Evolutionary conservation across 1,284 basidiomycete genomes (phyloP).

Genomic region (Amylostereum chailletii): DNA sequence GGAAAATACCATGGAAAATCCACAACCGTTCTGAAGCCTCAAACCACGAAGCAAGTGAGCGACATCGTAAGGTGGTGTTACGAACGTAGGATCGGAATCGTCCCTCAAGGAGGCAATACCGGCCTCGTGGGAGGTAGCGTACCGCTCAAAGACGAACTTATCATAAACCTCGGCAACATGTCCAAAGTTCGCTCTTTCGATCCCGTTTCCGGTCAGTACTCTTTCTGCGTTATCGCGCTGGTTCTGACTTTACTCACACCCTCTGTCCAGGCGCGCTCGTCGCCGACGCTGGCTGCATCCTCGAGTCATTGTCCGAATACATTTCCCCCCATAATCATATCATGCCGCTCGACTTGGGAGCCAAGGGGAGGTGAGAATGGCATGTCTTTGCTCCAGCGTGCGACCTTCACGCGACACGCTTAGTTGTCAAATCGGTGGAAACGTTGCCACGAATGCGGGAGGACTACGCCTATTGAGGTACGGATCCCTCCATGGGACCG

Average conservation of each 20-base stretch:
- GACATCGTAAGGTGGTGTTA: constrained; percentile 83
- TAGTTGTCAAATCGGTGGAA: constrained; percentile 97
- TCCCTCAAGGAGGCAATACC: constrained; percentile 98
- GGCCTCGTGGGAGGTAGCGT: constrained; percentile 97
- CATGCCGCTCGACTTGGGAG: constrained; percentile 96
- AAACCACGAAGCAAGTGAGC: constrained; percentile 82
- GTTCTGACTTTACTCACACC: constrained; percentile 8
- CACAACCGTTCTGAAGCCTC: constrained; percentile 84
- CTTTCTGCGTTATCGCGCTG: constrained; percentile 7
- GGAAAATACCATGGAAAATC: constrained; percentile 86
- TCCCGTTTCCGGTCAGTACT: constrained; percentile 70
- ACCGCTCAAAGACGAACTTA: constrained; percentile 83
- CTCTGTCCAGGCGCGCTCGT: constrained; percentile 52
- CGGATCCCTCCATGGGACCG: constrained; percentile 91
- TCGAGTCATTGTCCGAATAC: constrained; percentile 86
- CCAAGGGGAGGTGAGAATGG: constrained; percentile 79
- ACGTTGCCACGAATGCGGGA: constrained; percentile 96
- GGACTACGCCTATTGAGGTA: constrained; percentile 92
- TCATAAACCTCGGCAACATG: constrained; percentile 82
- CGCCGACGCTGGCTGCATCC: constrained; percentile 88
- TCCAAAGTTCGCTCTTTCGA: constrained; percentile 88
- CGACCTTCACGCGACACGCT: constrained; percentile 4
- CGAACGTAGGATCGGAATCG: constrained; percentile 73
- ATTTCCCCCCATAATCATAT: constrained; percentile 88
- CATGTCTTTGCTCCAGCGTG: not conserved